Conservation (phyloP, 2,329 filamentous ascomycete genomes). For the Pseudogymnoascus sp. region DNA sequence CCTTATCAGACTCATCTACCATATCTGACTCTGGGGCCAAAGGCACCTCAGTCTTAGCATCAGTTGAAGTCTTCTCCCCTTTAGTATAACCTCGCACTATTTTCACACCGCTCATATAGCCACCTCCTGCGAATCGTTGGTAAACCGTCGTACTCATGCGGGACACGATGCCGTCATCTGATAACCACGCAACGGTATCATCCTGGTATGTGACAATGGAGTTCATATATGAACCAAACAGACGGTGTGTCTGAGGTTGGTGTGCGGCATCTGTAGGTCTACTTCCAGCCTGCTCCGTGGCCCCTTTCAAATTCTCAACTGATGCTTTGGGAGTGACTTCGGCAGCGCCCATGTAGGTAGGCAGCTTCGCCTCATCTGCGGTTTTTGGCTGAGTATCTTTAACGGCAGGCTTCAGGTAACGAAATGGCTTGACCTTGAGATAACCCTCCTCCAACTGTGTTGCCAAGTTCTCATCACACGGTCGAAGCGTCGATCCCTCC, state of each 20-base stretch:
- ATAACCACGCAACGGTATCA: constrained; percentile 69
- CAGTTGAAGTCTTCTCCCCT: constrained; percentile 37
- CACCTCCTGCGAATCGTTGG: constrained; percentile 73
- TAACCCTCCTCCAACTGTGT: constrained; percentile 90
- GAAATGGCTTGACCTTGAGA: constrained; percentile 79
- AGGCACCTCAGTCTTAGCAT: constrained; percentile 29
- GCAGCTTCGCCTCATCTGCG: constrained; percentile 26
- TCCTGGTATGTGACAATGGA: constrained; percentile 86
- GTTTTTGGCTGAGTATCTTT: constrained; percentile 30
- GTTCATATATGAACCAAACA: constrained; percentile 91
- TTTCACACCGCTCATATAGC: constrained; percentile 75
- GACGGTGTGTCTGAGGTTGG: constrained; percentile 62
- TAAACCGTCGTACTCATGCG: constrained; percentile 86
- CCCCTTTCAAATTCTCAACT: constrained; percentile 42
- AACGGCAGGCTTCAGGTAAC: constrained; percentile 36
- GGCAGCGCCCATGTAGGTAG: not conserved
- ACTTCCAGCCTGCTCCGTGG: constrained; percentile 18
- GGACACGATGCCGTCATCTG: constrained; percentile 79
- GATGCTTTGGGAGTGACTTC: constrained; percentile 50
- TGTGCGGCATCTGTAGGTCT: constrained; percentile 28
- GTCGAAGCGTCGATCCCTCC: constrained; percentile 67
- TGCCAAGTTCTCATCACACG: constrained; percentile 87
- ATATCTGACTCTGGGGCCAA: constrained; percentile 26
- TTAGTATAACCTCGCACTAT: constrained; percentile 73
- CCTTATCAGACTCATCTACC: constrained; percentile 24